Percentiles rank a stretch among this genome's conserved stretches.
Conservation (phyloP, 2,329 filamentous ascomycete genomes). For the Trichoderma sp. region DNA sequence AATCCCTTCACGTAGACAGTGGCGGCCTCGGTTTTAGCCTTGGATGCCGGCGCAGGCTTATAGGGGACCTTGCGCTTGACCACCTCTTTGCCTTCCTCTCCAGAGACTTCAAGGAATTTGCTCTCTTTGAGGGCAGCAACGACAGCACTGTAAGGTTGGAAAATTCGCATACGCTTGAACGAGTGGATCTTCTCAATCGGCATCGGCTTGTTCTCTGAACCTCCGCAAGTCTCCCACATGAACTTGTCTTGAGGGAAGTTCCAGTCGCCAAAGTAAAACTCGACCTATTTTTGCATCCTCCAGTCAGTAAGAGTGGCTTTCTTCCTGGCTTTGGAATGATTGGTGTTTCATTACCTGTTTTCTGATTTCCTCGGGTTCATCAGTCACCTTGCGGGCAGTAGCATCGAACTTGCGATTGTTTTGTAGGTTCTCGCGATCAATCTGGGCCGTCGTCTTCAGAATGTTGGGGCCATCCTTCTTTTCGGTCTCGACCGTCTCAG, state of each 20-base stretch:
- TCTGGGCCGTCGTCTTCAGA: slow-evolving; percentile 51
- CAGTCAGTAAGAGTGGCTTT: background rate
- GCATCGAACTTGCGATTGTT: slow-evolving; percentile 75
- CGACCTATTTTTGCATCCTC: slow-evolving; percentile 61
- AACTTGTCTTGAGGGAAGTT: slow-evolving; percentile 90
- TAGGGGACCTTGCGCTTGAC: slow-evolving; percentile 77
- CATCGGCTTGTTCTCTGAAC: slow-evolving; percentile 80
- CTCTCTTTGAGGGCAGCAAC: slow-evolving; percentile 82
- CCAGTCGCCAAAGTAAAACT: slow-evolving; percentile 94
- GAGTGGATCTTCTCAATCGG: slow-evolving; percentile 75
- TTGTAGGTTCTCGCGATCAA: slow-evolving; percentile 45
- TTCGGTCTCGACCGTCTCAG: slow-evolving; percentile 30
- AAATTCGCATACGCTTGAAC: slow-evolving; percentile 96
- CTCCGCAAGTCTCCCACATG: slow-evolving; percentile 77
- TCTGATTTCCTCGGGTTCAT: slow-evolving; percentile 80
- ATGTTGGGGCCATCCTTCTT: slow-evolving; percentile 39
- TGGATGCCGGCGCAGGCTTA: slow-evolving; percentile 60
- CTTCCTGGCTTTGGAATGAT: background rate
- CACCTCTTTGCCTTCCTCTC: slow-evolving; percentile 71
- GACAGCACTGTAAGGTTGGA: slow-evolving; percentile 84
- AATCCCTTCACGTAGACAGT: slow-evolving; percentile 96
- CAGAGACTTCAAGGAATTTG: slow-evolving; percentile 71
- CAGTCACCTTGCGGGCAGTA: slow-evolving; percentile 67
- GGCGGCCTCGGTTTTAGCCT: slow-evolving; percentile 68
- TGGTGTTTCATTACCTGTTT: slow-evolving; percentile 64